phyloP scores from a whole-genome alignment of 2,329 filamentous ascomycete species.

The Colletotrichum falcatum region DNA sequence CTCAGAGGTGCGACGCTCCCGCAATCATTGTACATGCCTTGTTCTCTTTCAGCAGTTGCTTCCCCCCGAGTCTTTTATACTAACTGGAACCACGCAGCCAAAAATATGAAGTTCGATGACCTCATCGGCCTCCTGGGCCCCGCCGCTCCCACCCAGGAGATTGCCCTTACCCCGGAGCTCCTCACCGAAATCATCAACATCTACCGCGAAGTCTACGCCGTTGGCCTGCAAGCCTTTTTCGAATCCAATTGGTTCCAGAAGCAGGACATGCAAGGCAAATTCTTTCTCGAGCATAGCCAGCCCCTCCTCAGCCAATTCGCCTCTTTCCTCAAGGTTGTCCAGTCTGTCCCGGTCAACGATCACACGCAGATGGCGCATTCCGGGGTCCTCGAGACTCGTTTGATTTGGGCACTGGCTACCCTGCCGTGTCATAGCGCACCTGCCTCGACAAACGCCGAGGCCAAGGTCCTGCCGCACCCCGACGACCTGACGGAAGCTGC shows the following conservation, averaged over 20 bases:
- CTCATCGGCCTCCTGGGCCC: constrained; percentile 74
- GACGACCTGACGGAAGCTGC: constrained; percentile 73
- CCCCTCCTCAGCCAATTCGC: constrained; percentile 75
- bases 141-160: constrained; percentile 65
- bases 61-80: constrained; percentile 50
- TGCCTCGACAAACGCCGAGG: constrained; percentile 50
- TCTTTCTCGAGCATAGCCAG: constrained; percentile 63
- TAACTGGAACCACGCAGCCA: constrained; percentile 63
- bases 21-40: constrained; percentile 41
- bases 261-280: constrained; percentile 55
- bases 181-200: constrained; percentile 77
- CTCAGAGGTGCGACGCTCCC: constrained; percentile 63
- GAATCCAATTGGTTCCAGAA: constrained; percentile 86
- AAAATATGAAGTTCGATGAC: constrained; percentile 79
- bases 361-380: constrained; percentile 65
- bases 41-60: constrained; percentile 48
- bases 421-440: constrained; percentile 57
- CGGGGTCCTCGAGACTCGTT: constrained; percentile 65
- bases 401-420: constrained; percentile 71
- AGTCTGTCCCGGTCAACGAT: constrained; percentile 62
- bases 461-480: constrained; percentile 58
- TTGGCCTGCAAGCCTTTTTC: constrained; percentile 79
- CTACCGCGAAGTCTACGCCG: constrained; percentile 81
- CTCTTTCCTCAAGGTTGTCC: constrained; percentile 69
- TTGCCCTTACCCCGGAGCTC: constrained; percentile 62